Conservation (phyloP, 495 filamentous ascomycete genomes). For the Cladorrhinum samala region DNA sequence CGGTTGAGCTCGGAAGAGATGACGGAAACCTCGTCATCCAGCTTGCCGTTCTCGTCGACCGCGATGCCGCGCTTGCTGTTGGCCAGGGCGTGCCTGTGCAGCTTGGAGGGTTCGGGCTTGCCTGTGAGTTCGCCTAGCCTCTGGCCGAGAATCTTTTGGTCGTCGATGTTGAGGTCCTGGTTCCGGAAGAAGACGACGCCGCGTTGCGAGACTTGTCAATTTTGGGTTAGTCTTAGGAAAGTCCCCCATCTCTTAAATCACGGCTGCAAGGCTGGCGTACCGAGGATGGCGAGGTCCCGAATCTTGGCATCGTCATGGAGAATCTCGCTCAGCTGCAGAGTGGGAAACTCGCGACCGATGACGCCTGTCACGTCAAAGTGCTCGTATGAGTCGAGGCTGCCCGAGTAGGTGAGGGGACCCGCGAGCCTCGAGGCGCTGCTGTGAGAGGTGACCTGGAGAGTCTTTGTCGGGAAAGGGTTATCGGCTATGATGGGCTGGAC, state of each 20-base stretch:
- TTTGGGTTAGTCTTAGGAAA: neutral
- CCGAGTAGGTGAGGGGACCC: constrained; percentile 71
- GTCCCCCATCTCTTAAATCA: neutral
- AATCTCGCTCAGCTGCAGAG: constrained; percentile 54
- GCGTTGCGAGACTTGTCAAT: constrained; percentile 64
- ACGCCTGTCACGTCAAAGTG: constrained; percentile 60
- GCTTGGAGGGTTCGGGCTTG: constrained; percentile 56
- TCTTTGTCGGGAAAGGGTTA: constrained; percentile 52
- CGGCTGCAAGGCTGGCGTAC: constrained; percentile 39
- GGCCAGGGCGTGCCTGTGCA: constrained; percentile 48
- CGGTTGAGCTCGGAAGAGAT: constrained; percentile 60
- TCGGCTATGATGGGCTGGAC: constrained; percentile 25
- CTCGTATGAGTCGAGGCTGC: constrained; percentile 51
- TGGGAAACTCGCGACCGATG: constrained; percentile 61
- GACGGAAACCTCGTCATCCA: constrained; percentile 66
- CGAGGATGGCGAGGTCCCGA: constrained; percentile 59
- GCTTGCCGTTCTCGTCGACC: constrained; percentile 45
- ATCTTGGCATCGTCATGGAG: constrained; percentile 64
- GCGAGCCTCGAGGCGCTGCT: constrained; percentile 74
- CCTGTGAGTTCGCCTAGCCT: constrained; percentile 64
- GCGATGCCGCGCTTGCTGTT: constrained; percentile 49
- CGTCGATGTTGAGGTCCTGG: constrained; percentile 56
- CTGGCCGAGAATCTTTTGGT: constrained; percentile 56
- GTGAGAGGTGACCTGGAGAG: constrained; percentile 18
- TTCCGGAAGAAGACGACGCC: constrained; percentile 71